Evolutionary conservation across 2,329 filamentous ascomycete species (phyloP).

Genomic region (Leptographium flavum): DNA sequence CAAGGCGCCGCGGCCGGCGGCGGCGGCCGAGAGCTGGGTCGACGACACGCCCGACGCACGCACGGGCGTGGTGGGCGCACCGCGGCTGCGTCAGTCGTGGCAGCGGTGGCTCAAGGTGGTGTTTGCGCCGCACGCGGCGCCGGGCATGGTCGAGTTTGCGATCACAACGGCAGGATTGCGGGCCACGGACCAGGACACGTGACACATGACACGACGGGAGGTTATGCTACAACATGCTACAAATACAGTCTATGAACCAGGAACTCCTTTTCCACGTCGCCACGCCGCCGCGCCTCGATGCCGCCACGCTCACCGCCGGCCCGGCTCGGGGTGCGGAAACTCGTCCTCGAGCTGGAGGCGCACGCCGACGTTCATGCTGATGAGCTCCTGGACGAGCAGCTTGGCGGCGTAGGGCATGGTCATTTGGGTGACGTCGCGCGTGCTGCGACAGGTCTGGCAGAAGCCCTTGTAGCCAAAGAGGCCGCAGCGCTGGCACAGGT

Average conservation of each 20-base stretch:
- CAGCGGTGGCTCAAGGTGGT: constrained; percentile 75
- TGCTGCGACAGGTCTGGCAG: constrained; percentile 85
- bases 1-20: constrained; percentile 39
- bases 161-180: constrained; percentile 53
- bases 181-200: constrained; percentile 1
- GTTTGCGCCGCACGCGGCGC: constrained; percentile 63
- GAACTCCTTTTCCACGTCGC: too few relatives aligned
- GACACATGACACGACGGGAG: too few relatives aligned
- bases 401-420: constrained; percentile 97
- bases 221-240: too few relatives aligned
- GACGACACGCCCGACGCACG: constrained; percentile 2
- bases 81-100: constrained; percentile 28
- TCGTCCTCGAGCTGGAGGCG: constrained; percentile 83
- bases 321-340: constrained; percentile 56
- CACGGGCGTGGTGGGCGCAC: constrained; percentile 5
- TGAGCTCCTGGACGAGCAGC: constrained; percentile 84
- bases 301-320: background rate
- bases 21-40: constrained; percentile 1
- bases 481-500: constrained; percentile 87
- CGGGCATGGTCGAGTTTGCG: constrained; percentile 55
- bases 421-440: constrained; percentile 75
- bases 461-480: constrained; percentile 92
- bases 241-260: background rate
- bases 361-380: constrained; percentile 98
- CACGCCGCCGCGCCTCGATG: too few relatives aligned